Evolutionary conservation across 208 protist species (phyloP), one percentile per base, ranked within the genome.

Genomic region (Leishmania guyanensis): DNA sequence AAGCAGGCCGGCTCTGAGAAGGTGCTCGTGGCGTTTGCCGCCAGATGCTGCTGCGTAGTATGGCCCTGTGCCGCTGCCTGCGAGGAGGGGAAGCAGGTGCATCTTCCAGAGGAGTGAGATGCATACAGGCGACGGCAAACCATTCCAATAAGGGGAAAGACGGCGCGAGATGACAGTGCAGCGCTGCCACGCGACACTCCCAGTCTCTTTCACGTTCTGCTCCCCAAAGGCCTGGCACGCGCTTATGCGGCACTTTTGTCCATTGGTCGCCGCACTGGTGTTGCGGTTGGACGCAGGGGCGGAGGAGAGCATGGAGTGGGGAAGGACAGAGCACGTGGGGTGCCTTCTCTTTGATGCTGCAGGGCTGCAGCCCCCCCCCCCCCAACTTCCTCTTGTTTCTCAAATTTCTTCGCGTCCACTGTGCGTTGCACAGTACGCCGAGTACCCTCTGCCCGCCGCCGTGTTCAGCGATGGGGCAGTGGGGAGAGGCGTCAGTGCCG

Each of bases 201-300:
- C 8, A 12, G n/a, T 2, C 9, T 76, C 9, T 43, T 76, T 3
- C 48, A 62, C 46, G 20, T 12, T 10, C 68, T 75, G 20, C 22
- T 73, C 20, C 75, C 75, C 8, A 39, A 39, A 53, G 54, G 20
- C 3, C n/a, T 70, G 65, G 58, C 17, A 26, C 8, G 43, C 48
- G 26, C 66, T 80, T 29, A 36, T 78, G 22, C 46, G 33, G 29
- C 54, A 84, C 51, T 80, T 79, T 54, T 10, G 60, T 20, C 3
- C 39, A 26, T 6, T 48, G 56, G 3, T 16, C 36, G 26, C 33
- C 33, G 39, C 29, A 33, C 26, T 65, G 33, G 53, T 16, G 29
- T 10, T 5, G 48, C 20, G 48, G 29, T 71, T 48, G 36, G 39
- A n/a, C 39, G 66, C 36, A 43, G 64, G 6, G 66, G 5, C 39